Conservation (phyloP, 768 basidiomycete genomes). For the Clavaria fumosa region DNA sequence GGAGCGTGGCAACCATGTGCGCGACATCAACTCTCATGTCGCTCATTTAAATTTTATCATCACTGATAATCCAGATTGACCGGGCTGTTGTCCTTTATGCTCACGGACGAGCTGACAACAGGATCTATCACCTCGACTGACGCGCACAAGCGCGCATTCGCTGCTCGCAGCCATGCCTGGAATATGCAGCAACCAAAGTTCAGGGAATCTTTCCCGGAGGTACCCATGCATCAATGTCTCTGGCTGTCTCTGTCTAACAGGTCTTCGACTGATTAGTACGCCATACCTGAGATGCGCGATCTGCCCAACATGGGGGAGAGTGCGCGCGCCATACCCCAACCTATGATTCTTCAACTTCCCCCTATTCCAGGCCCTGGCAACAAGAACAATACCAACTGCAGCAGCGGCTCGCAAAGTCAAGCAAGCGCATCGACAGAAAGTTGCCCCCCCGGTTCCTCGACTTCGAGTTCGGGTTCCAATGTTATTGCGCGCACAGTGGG, state of each 20-base stretch:
- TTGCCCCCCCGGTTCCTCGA: no score
- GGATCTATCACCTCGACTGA: constrained; percentile 76
- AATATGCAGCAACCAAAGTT: constrained; percentile 72
- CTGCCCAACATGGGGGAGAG: constrained; percentile 89
- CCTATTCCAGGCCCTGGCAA: no score
- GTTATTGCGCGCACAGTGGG: no score
- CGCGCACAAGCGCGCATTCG: constrained; percentile 62
- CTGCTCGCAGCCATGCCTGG: constrained; percentile 70
- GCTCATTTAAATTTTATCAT: constrained; percentile 5
- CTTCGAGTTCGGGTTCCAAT: no score
- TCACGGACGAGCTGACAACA: constrained; percentile 93
- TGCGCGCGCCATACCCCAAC: no score
- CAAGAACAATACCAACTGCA: no score
- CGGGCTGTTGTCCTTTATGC: constrained; percentile 88
- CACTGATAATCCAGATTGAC: constrained; percentile 48
- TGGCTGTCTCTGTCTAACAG: constrained; percentile 7
- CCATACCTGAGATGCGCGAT: constrained; percentile 45
- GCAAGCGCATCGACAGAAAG: no score
- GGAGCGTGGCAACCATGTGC: constrained; percentile 90
- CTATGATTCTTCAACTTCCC: no score
- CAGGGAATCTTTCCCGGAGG: constrained; percentile 78
- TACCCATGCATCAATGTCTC: constrained; percentile 25
- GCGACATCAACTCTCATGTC: constrained; percentile 17
- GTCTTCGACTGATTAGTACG: constrained; percentile 37
- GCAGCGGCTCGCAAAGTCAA: no score